Percentiles rank a stretch among this genome's conserved stretches.
Conservation (phyloP, 345 rosid genomes). For the Eucalyptus albens region DNA sequence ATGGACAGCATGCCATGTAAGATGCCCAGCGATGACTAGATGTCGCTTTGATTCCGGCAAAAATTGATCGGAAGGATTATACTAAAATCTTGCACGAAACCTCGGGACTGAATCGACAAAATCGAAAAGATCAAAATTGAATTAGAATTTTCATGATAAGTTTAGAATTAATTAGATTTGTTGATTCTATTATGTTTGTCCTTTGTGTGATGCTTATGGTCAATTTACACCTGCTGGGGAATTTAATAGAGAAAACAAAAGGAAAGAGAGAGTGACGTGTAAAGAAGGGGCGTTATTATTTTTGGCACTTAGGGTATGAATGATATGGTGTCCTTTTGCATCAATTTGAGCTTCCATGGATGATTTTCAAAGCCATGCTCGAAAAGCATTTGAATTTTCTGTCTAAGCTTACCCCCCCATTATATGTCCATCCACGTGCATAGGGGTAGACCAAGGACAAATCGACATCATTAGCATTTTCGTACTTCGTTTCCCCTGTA, state of each 20-base stretch:
- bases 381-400: neutral
- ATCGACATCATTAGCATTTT: neutral
- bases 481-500: neutral
- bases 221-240: neutral
- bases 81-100: rapidly evolving
- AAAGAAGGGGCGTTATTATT: neutral
- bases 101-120: rapidly evolving
- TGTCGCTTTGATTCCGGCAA: rapidly evolving
- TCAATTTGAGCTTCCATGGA: neutral
- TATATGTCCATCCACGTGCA: neutral
- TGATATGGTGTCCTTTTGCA: neutral
- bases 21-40: neutral
- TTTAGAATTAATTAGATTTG: rapidly evolving
- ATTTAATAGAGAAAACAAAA: neutral
- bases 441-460: neutral
- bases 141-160: rapidly evolving
- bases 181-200: neutral
- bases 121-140: rapidly evolving
- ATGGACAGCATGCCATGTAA: neutral
- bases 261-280: neutral
- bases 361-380: neutral
- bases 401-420: neutral
- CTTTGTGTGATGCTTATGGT: neutral
- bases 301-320: neutral
- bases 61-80: rapidly evolving